A percentile compares a stretch with the other conserved stretches of the same genome.
Evolutionary conservation across 176 grass and related monocot genomes (phyloP).

Genomic region (Coix lacrymajobi): DNA sequence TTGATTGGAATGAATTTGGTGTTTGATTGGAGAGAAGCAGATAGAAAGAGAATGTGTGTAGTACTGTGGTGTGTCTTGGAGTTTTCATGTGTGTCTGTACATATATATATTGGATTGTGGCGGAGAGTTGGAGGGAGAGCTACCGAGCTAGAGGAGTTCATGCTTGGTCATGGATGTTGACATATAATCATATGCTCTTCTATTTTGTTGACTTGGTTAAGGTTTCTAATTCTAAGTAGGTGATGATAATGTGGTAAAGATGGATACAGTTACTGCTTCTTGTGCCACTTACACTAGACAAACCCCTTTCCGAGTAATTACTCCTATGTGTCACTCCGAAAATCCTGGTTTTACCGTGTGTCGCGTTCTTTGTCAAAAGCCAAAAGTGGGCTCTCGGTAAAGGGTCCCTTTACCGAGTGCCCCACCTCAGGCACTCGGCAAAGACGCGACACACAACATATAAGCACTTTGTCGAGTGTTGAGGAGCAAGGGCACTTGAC

Average conservation of each 20-base stretch:
- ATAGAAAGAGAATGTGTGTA: not conserved
- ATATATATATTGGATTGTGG: conserved; percentile 49
- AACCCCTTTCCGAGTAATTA: too few species aligned
- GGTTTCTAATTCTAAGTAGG: not conserved
- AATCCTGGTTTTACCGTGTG: too few species aligned
- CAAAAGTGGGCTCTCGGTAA: too few species aligned
- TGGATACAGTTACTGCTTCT: not conserved
- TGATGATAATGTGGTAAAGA: not conserved
- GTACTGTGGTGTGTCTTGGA: conserved; percentile 17
- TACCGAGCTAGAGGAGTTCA: not conserved
- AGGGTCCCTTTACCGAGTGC: too few species aligned
- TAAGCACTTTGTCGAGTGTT: too few species aligned
- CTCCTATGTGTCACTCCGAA: too few species aligned
- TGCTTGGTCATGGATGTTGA: conserved; percentile 34
- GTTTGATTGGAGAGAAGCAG: not conserved
- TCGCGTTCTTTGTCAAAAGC: too few species aligned
- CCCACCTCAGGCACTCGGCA: too few species aligned
- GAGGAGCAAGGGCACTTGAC: too few species aligned
- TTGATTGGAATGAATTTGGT: conserved; percentile 17
- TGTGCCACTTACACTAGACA: not conserved
- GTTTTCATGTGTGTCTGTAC: conserved; percentile 26
- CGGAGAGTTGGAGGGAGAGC: conserved; percentile 14
- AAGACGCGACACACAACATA: too few species aligned
- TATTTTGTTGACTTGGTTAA: not conserved
- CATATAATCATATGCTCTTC: not conserved